Percentiles rank a stretch among this genome's conserved stretches.
These are phyloP conservation scores for Rhododendron ovatum DNA, from an alignment of 148 eudicot genomes.

Conservation along the genomic window DNA sequence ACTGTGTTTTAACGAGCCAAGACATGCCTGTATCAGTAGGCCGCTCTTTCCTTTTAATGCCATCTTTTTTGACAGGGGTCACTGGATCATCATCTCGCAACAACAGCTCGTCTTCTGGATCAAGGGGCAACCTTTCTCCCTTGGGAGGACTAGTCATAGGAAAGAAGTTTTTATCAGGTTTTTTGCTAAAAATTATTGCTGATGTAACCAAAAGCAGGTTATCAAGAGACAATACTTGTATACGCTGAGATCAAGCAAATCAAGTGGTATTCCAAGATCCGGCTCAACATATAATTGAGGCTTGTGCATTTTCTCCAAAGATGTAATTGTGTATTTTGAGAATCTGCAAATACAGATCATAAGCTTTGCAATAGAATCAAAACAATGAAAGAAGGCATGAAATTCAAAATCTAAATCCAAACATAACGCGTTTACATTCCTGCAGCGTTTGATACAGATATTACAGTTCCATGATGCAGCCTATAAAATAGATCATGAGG, in stretches of 20 bases:
- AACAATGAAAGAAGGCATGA: not conserved
- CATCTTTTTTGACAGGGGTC: conserved; percentile 82
- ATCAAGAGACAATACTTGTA: conserved; percentile 60
- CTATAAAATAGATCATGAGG: not conserved
- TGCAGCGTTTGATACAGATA: not conserved
- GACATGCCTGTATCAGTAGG: conserved; percentile 88
- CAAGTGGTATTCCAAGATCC: conserved; percentile 98
- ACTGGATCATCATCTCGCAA: conserved; percentile 78
- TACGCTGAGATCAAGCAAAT: conserved; percentile 95
- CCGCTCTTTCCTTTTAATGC: conserved; percentile 77
- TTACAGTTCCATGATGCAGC: not conserved
- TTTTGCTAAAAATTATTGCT: not conserved
- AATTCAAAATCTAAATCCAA: not conserved
- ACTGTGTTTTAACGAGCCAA: conserved; percentile 98
- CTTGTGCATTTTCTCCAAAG: conserved; percentile 91
- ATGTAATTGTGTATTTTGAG: conserved; percentile 69
- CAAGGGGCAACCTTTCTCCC: conserved; percentile 56
- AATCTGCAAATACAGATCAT: conserved; percentile 52
- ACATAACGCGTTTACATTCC: not conserved
- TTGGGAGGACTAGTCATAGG: conserved; percentile 59
- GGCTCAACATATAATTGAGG: conserved; percentile 84
- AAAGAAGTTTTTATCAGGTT: conserved; percentile 6
- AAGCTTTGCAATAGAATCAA: conserved; percentile 5
- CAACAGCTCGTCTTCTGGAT: conserved; percentile 84
- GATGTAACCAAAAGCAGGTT: conserved; percentile 5